Evolutionary conservation across 441 rosid genomes (phyloP).

Genomic region (Gossypium schwendimanii): DNA sequence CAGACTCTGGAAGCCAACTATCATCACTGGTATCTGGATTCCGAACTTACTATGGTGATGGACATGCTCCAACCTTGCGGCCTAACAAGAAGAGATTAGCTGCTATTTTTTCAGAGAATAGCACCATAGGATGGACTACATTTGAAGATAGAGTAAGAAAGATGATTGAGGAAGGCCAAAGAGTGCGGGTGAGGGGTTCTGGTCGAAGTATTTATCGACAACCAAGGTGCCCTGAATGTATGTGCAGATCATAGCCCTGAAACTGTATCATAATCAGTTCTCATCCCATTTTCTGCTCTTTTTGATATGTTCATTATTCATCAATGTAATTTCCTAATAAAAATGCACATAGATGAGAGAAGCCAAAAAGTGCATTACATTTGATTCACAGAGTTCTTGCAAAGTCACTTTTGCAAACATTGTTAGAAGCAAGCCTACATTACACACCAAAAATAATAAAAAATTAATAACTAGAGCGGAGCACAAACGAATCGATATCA

Average conservation of each 20-base stretch:
- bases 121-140: conserved; percentile 51
- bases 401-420: conserved; percentile 1
- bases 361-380: neutral
- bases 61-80: conserved; percentile 63
- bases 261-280: neutral
- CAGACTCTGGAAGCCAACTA: conserved; percentile 93
- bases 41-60: conserved; percentile 71
- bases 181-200: conserved; percentile 39
- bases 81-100: conserved; percentile 95
- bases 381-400: neutral
- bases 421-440: neutral
- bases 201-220: conserved; percentile 88
- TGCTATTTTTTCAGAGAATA: conserved; percentile 54
- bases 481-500: conserved; percentile 11
- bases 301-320: neutral
- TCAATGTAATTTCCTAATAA: neutral
- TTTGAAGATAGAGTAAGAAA: conserved; percentile 62
- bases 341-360: no score
- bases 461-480: neutral
- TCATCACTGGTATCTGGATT: conserved; percentile 85
- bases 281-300: neutral
- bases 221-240: conserved; percentile 79
- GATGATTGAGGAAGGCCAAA: conserved; percentile 76
- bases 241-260: conserved; percentile 44
- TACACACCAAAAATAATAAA: neutral